A percentile compares a stretch with the other conserved stretches of the same genome.
These are phyloP conservation scores for Amaranthus hypochondriacus DNA, from an alignment of 148 eudicot genomes.

Conservation along the genomic window DNA sequence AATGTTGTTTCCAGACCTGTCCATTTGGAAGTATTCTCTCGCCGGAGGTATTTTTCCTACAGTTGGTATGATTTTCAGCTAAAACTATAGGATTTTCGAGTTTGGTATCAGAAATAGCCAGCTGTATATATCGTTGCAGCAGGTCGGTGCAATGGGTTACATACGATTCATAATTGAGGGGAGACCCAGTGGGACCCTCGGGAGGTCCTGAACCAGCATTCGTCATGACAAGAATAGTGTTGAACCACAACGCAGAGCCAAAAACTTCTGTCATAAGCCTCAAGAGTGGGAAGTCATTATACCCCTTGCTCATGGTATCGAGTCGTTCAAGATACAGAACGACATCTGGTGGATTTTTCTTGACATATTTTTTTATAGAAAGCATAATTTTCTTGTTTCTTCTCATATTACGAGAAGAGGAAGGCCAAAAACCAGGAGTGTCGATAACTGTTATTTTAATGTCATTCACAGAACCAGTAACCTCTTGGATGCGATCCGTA, in stretches of 20 bases:
- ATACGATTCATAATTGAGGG: constrained; percentile 72
- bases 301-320: constrained; percentile 58
- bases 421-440: constrained; percentile 89
- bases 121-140: constrained; percentile 68
- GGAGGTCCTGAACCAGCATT: constrained; percentile 77
- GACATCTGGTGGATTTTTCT: constrained; percentile 76
- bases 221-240: constrained; percentile 86
- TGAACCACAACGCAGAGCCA: constrained; percentile 89
- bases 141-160: constrained; percentile 58
- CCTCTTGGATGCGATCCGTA: constrained; percentile 65
- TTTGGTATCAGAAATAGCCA: constrained; percentile 66
- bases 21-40: constrained; percentile 92
- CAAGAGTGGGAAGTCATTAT: constrained; percentile 70
- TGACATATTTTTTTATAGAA: constrained; percentile 56
- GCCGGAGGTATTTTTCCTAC: constrained; percentile 61
- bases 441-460: constrained; percentile 69
- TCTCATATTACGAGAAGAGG: constrained; percentile 40
- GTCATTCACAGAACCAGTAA: constrained; percentile 69
- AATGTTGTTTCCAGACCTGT: constrained; percentile 73
- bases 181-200: constrained; percentile 72
- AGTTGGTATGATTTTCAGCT: constrained; percentile 78
- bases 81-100: constrained; percentile 82
- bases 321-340: constrained; percentile 86
- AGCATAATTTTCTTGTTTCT: constrained; percentile 69
- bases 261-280: constrained; percentile 80